Evolutionary conservation across 805 yeast genomes (phyloP), one percentile per base, ranked within the genome.

Genomic region (Candida maesae): DNA sequence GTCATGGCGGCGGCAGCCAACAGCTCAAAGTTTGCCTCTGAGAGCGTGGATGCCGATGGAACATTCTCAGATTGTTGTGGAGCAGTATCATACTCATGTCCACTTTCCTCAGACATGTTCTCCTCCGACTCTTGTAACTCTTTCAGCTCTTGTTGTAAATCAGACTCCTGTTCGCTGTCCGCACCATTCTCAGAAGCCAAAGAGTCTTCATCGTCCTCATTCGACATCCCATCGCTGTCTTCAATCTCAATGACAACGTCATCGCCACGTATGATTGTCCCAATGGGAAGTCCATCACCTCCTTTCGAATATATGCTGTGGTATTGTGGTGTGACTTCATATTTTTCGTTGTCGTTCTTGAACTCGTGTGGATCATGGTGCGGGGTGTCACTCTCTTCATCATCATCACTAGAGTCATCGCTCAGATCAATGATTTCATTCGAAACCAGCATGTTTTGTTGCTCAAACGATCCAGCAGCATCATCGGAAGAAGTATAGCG

Each of bases 291-390:
- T n/a, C n/a, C n/a, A n/a, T n/a, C n/a, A n/a, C n/a, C n/a, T n/a
- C n/a, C n/a, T n/a, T n/a, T n/a, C n/a, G n/a, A n/a, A n/a, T n/a
- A n/a, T n/a, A n/a, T n/a, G n/a, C n/a, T n/a, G n/a, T n/a, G n/a
- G n/a, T n/a, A n/a, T n/a, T 51, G 55, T 5, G 45, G 48, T 38
- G 42, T 35, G 3, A 41, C 35, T 8, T 42, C 32, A 18, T 46
- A 47, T 6, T 33, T 14, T 2, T 35, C n/a, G 10, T 33, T 9
- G n/a, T 41, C 49, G 15, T 44, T 35, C 5, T 30, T 34, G 29
- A 49, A 50, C 23, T 27, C 33, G 4, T 32, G 23, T 13, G 51
- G 52, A 27, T 45, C 45, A 20, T 50, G 49, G 5, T 27, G 41
- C 20, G 41, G 47, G 11, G 28, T 41, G 1, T 35, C 35, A 11